phyloP scores from a whole-genome alignment of 495 filamentous ascomycete genomes.

The Tuber magnatum region DNA sequence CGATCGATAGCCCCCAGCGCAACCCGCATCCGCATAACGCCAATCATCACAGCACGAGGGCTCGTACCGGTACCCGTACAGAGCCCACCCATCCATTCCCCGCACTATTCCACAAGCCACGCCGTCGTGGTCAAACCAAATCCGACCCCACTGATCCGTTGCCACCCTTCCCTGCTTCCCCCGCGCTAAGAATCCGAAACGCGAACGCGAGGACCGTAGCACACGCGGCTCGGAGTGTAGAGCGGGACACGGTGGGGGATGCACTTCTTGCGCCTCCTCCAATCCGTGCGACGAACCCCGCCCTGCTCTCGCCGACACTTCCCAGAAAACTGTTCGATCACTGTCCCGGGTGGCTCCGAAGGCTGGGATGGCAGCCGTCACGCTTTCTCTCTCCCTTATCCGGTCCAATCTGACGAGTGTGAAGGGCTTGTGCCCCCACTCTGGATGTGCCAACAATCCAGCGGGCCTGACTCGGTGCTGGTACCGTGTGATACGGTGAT shows the following conservation, averaged over 20 bases:
- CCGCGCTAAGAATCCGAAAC: background rate
- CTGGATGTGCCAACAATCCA: background rate
- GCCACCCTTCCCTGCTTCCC: background rate
- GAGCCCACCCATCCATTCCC: background rate
- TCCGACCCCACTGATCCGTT: background rate
- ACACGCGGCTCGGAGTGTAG: background rate
- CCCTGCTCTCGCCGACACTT: background rate
- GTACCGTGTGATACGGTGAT: background rate
- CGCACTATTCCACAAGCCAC: background rate
- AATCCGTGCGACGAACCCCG: background rate
- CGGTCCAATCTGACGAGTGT: background rate
- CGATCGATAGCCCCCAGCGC: no score
- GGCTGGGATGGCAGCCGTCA: background rate
- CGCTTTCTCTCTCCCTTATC: background rate
- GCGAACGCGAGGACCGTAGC: background rate
- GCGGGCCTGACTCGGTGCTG: background rate
- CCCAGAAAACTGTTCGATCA: background rate
- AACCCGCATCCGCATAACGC: background rate
- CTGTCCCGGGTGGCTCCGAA: background rate
- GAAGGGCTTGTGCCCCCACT: background rate
- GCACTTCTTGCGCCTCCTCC: background rate
- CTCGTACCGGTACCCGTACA: no score
- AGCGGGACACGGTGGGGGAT: background rate
- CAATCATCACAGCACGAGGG: background rate
- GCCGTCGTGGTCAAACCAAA: background rate